Base-by-base conservation (phyloP, 2,329 filamentous ascomycete species). In the Fusarium chuoi region DNA sequence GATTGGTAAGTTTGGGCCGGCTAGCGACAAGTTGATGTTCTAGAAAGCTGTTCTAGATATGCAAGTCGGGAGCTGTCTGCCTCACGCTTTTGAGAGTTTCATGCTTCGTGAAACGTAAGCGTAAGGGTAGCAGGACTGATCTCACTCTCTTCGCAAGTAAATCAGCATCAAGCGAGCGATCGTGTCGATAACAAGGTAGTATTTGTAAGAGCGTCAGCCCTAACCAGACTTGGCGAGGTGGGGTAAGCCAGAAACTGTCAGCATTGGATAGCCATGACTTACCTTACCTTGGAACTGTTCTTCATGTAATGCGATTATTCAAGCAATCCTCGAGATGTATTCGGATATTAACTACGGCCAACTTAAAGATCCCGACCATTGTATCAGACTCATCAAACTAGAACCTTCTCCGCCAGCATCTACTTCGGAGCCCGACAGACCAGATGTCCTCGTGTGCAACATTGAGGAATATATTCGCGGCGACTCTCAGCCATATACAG, bases 391-490 rank as follows among this genome's bases (percentile, higher is more conserved):
- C 6, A 35, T 59, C 56, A 59, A 38, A n/a, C 33, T 59, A 7
- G 33, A 59, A 3, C 56, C 56, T 15, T 51, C 24, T 14, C 26
- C 24, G 2, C 20, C 22, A 5, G 28, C 26, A 35, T 24, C 28
- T 1, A 26, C 10, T 15, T 20, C 55, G n/a, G 13, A 18, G 2
- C 7, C 30, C 8, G 33, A 51, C 3, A 18, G 3, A 36, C 20
- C 41, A n/a, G 56, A 59, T 30, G 20, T 38, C 15, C 56, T 59
- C 2, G 24, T 59, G 17, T 59, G 56, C 24, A 51, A 12, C 9
- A 51, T 59, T 20, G 56, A 51, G 24, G 24, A 59, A 18, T n/a
- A 59, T 15, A 18, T 38, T 5, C 56, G 56, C 6, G 42, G 56
- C 11, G 10, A 59, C 7, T 51, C 41, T 6, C 33, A 10, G 9